A percentile compares a stretch with the other conserved stretches of the same genome.
Conservation (phyloP, 345 rosid genomes). For the Euphorbia pulcherrima region DNA sequence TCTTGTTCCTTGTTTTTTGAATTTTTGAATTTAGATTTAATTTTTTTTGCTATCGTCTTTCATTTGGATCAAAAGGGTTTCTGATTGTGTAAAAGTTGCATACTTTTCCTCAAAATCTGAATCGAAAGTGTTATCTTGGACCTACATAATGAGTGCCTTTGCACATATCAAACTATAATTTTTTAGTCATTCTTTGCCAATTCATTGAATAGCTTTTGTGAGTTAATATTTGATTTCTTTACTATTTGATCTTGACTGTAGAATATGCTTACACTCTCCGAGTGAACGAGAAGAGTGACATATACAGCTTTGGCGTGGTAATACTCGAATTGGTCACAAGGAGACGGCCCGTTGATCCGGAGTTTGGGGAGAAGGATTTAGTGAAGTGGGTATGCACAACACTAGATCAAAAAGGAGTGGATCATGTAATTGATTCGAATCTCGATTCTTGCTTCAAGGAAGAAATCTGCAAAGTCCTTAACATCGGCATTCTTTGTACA, state of each 20-base stretch:
- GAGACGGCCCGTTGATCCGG: conserved; percentile 71
- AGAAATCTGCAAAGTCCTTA: conserved; percentile 78
- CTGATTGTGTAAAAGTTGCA: background rate
- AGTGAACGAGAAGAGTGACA: conserved; percentile 99
- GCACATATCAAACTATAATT: background rate
- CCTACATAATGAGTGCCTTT: background rate
- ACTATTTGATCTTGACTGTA: conserved; percentile 30
- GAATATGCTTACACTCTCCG: conserved; percentile 95
- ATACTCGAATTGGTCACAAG: conserved; percentile 88
- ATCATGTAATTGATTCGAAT: conserved; percentile 72
- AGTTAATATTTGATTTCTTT: conserved; percentile 1
- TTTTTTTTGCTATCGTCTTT: background rate
- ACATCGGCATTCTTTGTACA: conserved; percentile 82
- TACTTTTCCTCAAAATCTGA: background rate
- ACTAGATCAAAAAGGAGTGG: conserved; percentile 71
- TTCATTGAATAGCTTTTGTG: background rate
- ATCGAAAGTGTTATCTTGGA: background rate
- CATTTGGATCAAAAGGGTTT: background rate
- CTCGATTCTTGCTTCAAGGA: conserved; percentile 78
- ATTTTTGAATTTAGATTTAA: background rate
- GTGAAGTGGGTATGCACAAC: conserved; percentile 90
- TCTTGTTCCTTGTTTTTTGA: background rate
- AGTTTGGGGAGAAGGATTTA: conserved; percentile 84
- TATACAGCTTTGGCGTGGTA: conserved; percentile 95
- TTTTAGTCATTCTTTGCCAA: background rate